Evolutionary conservation across 805 yeast species (phyloP), one percentile per base, ranked within the genome.

Genomic region (Maudiozyma saulgeensis): DNA sequence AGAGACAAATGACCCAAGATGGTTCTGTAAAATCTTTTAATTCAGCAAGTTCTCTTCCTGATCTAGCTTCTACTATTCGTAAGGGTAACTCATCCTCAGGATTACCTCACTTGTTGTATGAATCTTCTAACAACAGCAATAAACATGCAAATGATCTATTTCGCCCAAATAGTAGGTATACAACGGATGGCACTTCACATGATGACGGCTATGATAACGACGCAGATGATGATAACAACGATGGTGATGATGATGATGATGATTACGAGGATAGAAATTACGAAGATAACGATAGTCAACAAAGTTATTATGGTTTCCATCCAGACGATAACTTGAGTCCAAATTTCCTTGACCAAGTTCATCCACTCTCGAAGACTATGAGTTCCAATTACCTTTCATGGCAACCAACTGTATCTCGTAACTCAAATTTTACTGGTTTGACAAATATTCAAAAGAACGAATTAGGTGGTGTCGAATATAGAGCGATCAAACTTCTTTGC

Each of bases 381-480:
- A 77, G 81, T 31, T 69, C 82, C 0, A 79, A 78, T 50, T 93
- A 90, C 58, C 70, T 91, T 23, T 89, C 97, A 0, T 89, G 95
- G 87, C 77, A 77, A 32, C 97, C 98, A 2, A 86, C 93, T 0
- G 77, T 93, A 35, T 98, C 96, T 11, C 77, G 97, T 65, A 93
- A 93, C 66, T 91, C 98, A 0, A 83, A 90, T 0, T 93, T 93
- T 71, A 84, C 88, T 2, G 84, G 84, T 15, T 66, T 93, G 41
- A 80, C 87, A 2, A 87, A 81, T 37, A 82, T 77, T 23, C 98
- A 93, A 64, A 89, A 87, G 59, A 95, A 86, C 51, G 99, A 93
- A 64, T 69, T 93, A 38, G 99, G 99, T 38, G 99, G 99, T 45
- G 96, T 93, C 15, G 99, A 93, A 62, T 93, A 93, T 63, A 76